These are phyloP conservation scores for Amanita rubescens DNA, from an alignment of 768 basidiomycete species.

Conservation along the genomic window DNA sequence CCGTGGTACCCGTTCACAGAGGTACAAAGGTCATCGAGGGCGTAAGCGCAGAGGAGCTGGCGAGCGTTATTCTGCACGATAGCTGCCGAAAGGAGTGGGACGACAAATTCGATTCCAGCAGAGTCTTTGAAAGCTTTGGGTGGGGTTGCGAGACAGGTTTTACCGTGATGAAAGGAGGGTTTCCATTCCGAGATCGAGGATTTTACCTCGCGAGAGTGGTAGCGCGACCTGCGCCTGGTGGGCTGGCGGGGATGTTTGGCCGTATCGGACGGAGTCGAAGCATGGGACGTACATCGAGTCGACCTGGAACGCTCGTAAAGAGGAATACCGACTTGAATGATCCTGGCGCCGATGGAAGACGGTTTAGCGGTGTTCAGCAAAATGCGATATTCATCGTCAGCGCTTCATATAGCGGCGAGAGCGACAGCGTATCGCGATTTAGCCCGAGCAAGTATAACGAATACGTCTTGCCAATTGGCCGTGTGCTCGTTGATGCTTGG, in stretches of 20 bases:
- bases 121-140: conserved; percentile 70
- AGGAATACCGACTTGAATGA: conserved; percentile 32
- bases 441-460: conserved; percentile 69
- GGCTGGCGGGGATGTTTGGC: conserved; percentile 11
- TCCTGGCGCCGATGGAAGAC: conserved; percentile 34
- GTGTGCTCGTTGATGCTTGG: conserved; percentile 89
- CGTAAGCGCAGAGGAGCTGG: conserved; percentile 87
- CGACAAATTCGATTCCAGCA: conserved; percentile 68
- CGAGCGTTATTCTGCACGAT: conserved; percentile 59
- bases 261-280: conserved; percentile 1
- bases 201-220: conserved; percentile 75
- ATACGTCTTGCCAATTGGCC: conserved; percentile 63
- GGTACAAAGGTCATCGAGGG: conserved; percentile 92
- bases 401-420: conserved; percentile 72
- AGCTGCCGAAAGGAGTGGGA: conserved; percentile 82
- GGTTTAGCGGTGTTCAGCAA: conserved; percentile 18
- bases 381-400: conserved; percentile 73
- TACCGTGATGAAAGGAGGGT: conserved; percentile 64
- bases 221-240: conserved; percentile 44
- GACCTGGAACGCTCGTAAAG: conserved; percentile 25
- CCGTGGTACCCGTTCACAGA: conserved; percentile 75
- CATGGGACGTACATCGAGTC: not conserved
- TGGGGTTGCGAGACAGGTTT: conserved; percentile 68
- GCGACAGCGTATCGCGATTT: conserved; percentile 43
- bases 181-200: conserved; percentile 87